These are phyloP conservation scores for Micractinium conductrix DNA, from an alignment of 139 green algal genomes.

Conservation along the genomic window DNA sequence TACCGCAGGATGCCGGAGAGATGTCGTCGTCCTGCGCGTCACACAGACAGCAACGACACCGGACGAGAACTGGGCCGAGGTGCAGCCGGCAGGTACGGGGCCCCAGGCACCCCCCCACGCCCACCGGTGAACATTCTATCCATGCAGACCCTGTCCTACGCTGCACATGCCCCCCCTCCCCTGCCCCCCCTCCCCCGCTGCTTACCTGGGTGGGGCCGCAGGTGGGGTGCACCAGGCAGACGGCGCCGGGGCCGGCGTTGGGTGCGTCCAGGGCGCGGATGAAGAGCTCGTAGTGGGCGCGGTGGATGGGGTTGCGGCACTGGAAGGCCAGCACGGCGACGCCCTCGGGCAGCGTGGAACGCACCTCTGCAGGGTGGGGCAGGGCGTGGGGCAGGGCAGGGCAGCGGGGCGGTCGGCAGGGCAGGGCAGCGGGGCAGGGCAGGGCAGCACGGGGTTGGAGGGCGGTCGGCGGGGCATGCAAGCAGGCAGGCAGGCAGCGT, in stretches of 20 bases:
- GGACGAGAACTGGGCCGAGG: too few relatives aligned
- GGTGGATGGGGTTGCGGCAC: conserved; percentile 95
- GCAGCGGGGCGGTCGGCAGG: neutral
- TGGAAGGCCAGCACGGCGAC: conserved; percentile 94
- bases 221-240: conserved; percentile 93
- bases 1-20: neutral
- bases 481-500: neutral
- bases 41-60: neutral
- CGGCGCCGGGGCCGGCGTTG: conserved; percentile 76
- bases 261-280: conserved; percentile 81
- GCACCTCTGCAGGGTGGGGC: conserved; percentile 42
- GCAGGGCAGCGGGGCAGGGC: too few relatives aligned
- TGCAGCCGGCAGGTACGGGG: too few relatives aligned
- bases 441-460: too few relatives aligned
- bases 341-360: conserved; percentile 71
- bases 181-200: too few relatives aligned
- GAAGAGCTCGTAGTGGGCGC: conserved; percentile 96
- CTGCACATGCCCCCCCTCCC: neutral
- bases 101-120: too few relatives aligned
- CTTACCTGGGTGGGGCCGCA: conserved; percentile 84
- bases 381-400: neutral
- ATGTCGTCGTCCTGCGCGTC: neutral
- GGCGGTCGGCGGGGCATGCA: too few relatives aligned
- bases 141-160: too few relatives aligned
- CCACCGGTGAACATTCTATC: too few relatives aligned